Conservation (phyloP, 1,284 basidiomycete species). For the Fomitopsis palustris region DNA sequence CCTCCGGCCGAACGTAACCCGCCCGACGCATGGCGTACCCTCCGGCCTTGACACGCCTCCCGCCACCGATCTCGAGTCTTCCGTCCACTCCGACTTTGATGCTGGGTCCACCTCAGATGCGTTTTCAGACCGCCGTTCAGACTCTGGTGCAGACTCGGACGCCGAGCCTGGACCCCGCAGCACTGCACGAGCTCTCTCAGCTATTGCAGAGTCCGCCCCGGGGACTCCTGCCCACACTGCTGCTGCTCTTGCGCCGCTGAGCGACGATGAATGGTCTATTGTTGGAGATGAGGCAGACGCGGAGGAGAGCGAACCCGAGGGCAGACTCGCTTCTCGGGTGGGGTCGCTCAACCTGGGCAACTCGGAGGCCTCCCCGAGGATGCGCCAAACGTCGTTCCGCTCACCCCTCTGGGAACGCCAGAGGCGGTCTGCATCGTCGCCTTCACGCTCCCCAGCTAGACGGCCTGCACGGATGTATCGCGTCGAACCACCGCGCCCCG, state of each 20-base stretch:
- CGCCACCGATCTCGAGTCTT: slow-evolving; percentile 49
- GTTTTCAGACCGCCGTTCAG: slow-evolving; percentile 45
- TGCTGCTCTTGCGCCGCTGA: slow-evolving; percentile 4
- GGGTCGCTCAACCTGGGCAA: slow-evolving; percentile 18
- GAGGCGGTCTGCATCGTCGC: slow-evolving; percentile 31
- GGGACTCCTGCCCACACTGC: slow-evolving; percentile 12
- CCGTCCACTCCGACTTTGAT: slow-evolving; percentile 27
- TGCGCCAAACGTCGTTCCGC: slow-evolving; percentile 23
- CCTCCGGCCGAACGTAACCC: slow-evolving; percentile 68
- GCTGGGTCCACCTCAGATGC: slow-evolving; percentile 44
- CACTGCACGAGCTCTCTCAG: slow-evolving; percentile 32
- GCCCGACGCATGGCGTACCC: slow-evolving; percentile 46
- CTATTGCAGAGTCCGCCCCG: slow-evolving; percentile 24
- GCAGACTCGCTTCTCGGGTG: slow-evolving; percentile 12
- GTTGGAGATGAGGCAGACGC: slow-evolving; percentile 25
- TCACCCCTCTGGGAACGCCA: slow-evolving; percentile 25
- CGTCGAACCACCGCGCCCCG: slow-evolving; percentile 11
- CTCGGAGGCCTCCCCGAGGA: slow-evolving; percentile 21
- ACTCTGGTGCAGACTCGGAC: slow-evolving; percentile 41
- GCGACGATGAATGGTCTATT: slow-evolving; percentile 27
- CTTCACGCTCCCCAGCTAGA: slow-evolving; percentile 39
- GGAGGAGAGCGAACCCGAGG: slow-evolving; percentile 21
- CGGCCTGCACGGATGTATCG: slow-evolving; percentile 19
- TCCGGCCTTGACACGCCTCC: slow-evolving; percentile 65
- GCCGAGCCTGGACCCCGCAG: slow-evolving; percentile 27